These are phyloP conservation scores for Glycine tomentella DNA, from an alignment of 306 rosid genomes.

Conservation along the genomic window DNA sequence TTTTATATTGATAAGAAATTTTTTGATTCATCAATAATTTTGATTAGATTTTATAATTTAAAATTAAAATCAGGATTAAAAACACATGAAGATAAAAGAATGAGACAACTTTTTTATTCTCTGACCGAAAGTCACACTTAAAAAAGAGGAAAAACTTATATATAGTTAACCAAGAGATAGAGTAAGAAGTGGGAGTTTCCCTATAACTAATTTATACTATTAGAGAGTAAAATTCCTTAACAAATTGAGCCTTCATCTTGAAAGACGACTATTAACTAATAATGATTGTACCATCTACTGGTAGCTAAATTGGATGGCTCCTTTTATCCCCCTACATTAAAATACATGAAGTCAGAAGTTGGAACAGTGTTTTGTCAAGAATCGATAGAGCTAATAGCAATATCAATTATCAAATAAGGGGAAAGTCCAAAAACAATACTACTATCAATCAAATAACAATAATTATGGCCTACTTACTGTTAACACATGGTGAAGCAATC, in stretches of 20 bases:
- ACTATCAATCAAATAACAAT: conserved; percentile 30
- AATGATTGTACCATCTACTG: conserved; percentile 35
- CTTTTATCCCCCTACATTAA: background rate
- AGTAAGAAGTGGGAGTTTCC: background rate
- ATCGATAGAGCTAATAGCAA: background rate
- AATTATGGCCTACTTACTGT: conserved; percentile 35
- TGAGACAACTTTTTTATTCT: too few species aligned
- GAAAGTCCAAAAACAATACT: background rate
- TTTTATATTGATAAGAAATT: too few species aligned
- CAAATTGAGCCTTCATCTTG: conserved; percentile 26
- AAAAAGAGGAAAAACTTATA: too few species aligned
- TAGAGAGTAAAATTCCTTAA: background rate
- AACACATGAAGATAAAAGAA: too few species aligned
- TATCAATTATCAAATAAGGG: conserved; percentile 19
- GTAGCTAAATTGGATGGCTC: background rate
- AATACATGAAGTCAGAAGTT: background rate
- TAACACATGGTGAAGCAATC: conserved; percentile 45
- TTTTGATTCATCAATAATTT: too few species aligned
- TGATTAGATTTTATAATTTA: too few species aligned
- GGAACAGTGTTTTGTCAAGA: background rate
- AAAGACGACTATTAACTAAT: conserved; percentile 11
- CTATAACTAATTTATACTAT: background rate
- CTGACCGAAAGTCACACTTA: too few species aligned
- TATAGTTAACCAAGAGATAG: background rate
- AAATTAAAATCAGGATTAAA: too few species aligned